Percentiles rank a stretch among this genome's conserved stretches.
Conservation (phyloP, 495 filamentous ascomycete species). For the Trichocladium antarcticum region DNA sequence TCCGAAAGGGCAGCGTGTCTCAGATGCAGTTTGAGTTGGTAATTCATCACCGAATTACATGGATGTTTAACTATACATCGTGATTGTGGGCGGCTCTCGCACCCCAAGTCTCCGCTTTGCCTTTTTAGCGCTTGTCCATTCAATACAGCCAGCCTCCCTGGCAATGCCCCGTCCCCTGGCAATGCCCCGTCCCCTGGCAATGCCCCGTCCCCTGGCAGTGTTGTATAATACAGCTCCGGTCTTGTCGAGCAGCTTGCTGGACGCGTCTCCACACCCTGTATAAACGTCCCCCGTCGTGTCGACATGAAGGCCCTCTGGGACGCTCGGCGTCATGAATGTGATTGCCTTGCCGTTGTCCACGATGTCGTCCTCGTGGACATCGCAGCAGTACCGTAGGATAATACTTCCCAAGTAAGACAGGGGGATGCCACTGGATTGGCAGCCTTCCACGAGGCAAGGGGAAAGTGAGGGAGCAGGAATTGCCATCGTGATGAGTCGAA, state of each 20-base stretch:
- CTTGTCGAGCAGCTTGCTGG: slow-evolving; percentile 48
- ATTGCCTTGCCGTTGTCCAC: slow-evolving; percentile 42
- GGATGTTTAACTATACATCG: too few species aligned
- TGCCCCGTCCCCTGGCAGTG: slow-evolving; percentile 43
- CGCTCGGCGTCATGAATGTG: slow-evolving; percentile 43
- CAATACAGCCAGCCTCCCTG: slow-evolving; percentile 11
- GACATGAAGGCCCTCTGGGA: slow-evolving; percentile 50
- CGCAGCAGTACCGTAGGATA: slow-evolving; percentile 36
- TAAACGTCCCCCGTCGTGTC: slow-evolving; percentile 53
- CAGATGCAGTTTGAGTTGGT: too few species aligned
- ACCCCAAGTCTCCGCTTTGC: too few species aligned
- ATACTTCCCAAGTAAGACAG: too few species aligned
- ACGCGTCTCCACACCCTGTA: slow-evolving; percentile 47
- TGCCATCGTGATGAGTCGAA: too few species aligned
- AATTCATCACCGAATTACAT: too few species aligned
- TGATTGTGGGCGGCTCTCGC: too few species aligned
- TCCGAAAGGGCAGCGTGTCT: too few species aligned
- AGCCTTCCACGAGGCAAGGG: too few species aligned
- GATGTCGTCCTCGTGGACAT: slow-evolving; percentile 32
- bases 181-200: slow-evolving; percentile 40
- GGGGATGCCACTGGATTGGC: too few species aligned
- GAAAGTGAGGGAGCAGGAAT: too few species aligned
- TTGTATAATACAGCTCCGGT: too few species aligned
- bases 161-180: slow-evolving; percentile 31
- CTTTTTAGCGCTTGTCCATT: background rate